Conservation (phyloP, 2,329 filamentous ascomycete genomes). For the Penicillium sp. region DNA sequence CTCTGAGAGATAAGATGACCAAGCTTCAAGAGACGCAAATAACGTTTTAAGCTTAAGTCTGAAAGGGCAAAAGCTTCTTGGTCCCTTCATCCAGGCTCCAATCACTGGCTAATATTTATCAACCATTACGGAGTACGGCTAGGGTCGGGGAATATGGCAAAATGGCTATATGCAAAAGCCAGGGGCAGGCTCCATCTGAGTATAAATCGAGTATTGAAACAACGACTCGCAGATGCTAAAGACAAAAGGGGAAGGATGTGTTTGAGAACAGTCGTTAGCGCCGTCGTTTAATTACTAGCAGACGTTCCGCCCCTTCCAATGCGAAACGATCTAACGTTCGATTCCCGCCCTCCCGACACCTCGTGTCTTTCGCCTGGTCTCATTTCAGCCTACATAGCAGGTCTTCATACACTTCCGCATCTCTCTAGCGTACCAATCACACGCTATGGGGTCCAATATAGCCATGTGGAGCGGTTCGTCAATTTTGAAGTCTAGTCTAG, state of each 20-base stretch:
- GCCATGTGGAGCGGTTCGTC: neutral
- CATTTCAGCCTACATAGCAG: neutral
- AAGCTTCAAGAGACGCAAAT: no score
- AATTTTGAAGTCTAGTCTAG: neutral
- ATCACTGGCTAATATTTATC: no score
- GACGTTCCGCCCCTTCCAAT: neutral
- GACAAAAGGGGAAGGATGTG: neutral
- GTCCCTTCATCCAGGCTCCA: no score
- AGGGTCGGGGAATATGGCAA: no score
- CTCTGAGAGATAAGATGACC: no score
- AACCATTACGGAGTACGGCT: no score
- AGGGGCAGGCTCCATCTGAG: neutral
- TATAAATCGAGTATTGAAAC: neutral
- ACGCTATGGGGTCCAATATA: neutral
- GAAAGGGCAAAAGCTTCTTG: no score
- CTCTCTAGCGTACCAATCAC: neutral
- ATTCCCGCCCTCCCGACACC: neutral
- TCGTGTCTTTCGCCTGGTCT: neutral
- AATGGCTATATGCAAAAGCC: no score
- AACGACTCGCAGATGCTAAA: neutral
- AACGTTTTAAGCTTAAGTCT: no score
- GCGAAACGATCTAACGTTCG: neutral
- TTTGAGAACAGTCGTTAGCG: neutral
- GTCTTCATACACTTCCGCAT: neutral
- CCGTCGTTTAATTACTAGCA: neutral